Percentiles rank a stretch among this genome's conserved stretches.
Evolutionary conservation across 257 asterid species (phyloP).

Genomic region (Leonotis leonurus): DNA sequence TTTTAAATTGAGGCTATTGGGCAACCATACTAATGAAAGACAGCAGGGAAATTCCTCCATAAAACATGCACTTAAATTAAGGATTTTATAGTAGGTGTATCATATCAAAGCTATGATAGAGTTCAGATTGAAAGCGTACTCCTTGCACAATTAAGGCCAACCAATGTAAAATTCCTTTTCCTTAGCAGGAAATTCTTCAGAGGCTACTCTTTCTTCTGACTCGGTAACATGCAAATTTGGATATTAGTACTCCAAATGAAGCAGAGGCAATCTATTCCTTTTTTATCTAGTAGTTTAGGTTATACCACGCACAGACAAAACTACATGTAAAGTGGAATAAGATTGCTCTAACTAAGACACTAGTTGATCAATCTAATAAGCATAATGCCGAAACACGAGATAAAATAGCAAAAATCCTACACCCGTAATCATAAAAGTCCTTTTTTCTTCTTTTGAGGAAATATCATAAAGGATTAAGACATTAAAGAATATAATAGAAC

Average conservation of each 20-base stretch:
- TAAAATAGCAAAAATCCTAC: conserved; percentile 3
- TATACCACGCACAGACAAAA: too few relatives aligned
- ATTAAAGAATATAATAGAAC: neutral
- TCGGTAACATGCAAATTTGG: neutral
- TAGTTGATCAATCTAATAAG: neutral
- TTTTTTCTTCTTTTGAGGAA: too few relatives aligned
- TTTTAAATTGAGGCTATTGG: neutral
- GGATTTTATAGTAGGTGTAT: neutral
- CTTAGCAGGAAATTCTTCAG: neutral
- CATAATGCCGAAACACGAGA: neutral
- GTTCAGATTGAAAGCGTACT: neutral
- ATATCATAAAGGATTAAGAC: neutral
- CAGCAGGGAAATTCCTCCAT: neutral
- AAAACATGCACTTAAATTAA: neutral
- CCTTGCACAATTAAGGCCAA: neutral
- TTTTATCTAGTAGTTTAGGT: neutral
- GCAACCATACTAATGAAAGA: neutral
- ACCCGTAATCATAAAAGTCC: too few relatives aligned
- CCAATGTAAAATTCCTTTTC: neutral
- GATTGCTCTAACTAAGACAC: neutral
- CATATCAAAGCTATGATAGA: neutral
- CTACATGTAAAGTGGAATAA: neutral
- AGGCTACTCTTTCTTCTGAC: too few relatives aligned
- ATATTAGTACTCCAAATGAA: neutral
- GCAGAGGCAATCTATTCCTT: neutral